phyloP scores from a whole-genome alignment of 176 grass and related monocot genomes.

The Phyllostachys edulis region DNA sequence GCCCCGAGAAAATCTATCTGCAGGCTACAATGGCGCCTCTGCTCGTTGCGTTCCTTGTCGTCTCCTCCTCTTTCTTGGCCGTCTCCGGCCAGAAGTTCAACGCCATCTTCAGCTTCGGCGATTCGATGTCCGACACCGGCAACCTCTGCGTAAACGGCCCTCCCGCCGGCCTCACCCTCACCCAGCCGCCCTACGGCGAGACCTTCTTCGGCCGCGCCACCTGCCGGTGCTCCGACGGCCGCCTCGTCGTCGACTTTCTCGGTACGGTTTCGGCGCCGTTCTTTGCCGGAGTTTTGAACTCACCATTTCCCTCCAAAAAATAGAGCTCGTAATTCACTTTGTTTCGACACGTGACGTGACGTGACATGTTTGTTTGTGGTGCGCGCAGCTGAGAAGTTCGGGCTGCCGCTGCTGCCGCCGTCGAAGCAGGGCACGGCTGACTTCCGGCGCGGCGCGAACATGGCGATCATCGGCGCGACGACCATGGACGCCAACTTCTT shows the following conservation, averaged over 20 bases:
- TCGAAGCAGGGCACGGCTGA: conserved; percentile 52
- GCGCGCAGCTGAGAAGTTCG: conserved; percentile 61
- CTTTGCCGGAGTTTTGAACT: conserved; percentile 24
- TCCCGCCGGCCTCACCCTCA: conserved; percentile 59
- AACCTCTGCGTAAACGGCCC: conserved; percentile 73
- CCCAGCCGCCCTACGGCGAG: conserved; percentile 72
- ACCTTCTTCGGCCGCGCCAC: conserved; percentile 84
- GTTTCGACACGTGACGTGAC: not conserved
- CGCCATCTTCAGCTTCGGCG: conserved; percentile 85
- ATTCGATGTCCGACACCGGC: conserved; percentile 90
- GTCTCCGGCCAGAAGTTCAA: conserved; percentile 65
- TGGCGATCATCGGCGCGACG: conserved; percentile 93
- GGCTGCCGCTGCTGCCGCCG: conserved; percentile 68
- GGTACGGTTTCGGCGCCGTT: conserved; percentile 20
- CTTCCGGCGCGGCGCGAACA: conserved; percentile 81
- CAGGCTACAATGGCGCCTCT: conserved; percentile 39
- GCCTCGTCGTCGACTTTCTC: conserved; percentile 83
- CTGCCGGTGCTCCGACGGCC: conserved; percentile 91
- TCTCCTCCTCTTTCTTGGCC: conserved; percentile 7
- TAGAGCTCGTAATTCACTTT: not conserved
- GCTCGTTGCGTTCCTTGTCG: conserved; percentile 26
- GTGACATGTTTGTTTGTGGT: not conserved
- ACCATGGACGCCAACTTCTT: conserved; percentile 70
- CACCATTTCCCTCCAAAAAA: conserved; percentile 48
- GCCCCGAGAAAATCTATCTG: not conserved